Base-by-base conservation (phyloP, 208 protist species). In the Trypanosoma melophagium region DNA sequence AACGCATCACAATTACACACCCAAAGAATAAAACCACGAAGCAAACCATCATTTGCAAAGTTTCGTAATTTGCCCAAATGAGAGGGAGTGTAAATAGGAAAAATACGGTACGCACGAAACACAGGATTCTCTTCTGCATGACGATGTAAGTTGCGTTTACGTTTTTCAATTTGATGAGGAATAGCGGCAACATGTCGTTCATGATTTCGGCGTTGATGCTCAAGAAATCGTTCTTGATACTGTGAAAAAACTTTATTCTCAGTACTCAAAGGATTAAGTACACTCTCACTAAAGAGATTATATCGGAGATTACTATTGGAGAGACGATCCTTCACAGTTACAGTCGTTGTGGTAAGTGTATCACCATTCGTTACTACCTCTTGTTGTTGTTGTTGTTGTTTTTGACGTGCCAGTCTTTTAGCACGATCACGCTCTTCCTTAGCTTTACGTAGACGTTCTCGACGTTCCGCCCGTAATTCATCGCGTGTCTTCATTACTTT, bases 151-250 rank as follows among this genome's bases (percentile, higher is more conserved):
- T 91, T 83, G 2, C 77, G 76, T 51, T 69, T 70, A 1, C 84
- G 80, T 65, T 93, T 92, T 45, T 81, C 68, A 49, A 90, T 88
- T 57, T 95, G 89, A 42, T 81, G 52, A 12, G 86, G 86, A 54
- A 95, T 71, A 0, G 89, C 89, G 28, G 72, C 81, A 38, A 93
- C 80, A 73, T 95, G 89, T 4, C 84, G 84, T 21, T 90, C 80
- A 73, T 93, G 80, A 61, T 95, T 95, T n/a, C 72, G 79, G 0
- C 72, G 73, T 67, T 93, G 84, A 64, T 95, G 89, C 35, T 89
- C 80, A 19, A 86, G 47, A 68, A 86, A 76, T 41, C 89, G 89
- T 70, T 91, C 77, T 69, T 89, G 73, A 67, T 93, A 93, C 64
- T 90, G 84, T 22, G 79, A 69, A 35, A 85, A 75, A 16, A 95